Base-by-base conservation (phyloP, 23 red algal species). In the Cyanidium caldarium region DNA sequence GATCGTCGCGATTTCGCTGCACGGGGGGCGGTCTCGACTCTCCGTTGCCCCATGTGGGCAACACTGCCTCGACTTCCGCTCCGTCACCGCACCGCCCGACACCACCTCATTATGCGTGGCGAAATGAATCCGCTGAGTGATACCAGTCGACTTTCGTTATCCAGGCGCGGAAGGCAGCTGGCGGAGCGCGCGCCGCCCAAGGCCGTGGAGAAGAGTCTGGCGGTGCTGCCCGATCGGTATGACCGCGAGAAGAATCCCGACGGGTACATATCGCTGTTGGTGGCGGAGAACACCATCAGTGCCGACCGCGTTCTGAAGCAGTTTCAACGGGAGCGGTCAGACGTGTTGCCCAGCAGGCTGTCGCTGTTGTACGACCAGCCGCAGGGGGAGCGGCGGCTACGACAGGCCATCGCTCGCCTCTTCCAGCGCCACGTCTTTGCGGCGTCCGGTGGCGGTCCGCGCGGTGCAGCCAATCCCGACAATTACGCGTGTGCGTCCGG, bases 231-330 rank as follows among this genome's bases (percentile, higher is more conserved):
- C 37, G 75, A 87, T 37, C 33, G 29, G 30, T 82, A 81, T 57
- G 45, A 87, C 69, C 19, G 29, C 15, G 20, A 57, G 0, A 69
- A 44, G 21, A 80, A 81, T 39, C 81, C 88, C 0, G 40, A 70
- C 36, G 88, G 88, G 35, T 69, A 67, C 43, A 71, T 94, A 44
- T 57, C 66, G 15, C 76, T 94, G 35, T 78, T 70, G 26, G 72
- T 94, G 10, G 81, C 88, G 0, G 88, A 94, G 68, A 86, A 94
- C 72, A 28, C 34, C 17, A 41, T 94, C 34, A 83, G 78, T 19
- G 45, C 77, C 2, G 70, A 68, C 37, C 81, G 69, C 39, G 68
- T 94, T 30, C 36, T 76, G 12, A 46, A 39, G 34, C 67, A 78
- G 7, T 61, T 61, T 61, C 51, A 61, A 28, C 51, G 51, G 51